These are phyloP conservation scores for Penicillium freii DNA, from an alignment of 2,329 filamentous ascomycete species.

Conservation along the genomic window DNA sequence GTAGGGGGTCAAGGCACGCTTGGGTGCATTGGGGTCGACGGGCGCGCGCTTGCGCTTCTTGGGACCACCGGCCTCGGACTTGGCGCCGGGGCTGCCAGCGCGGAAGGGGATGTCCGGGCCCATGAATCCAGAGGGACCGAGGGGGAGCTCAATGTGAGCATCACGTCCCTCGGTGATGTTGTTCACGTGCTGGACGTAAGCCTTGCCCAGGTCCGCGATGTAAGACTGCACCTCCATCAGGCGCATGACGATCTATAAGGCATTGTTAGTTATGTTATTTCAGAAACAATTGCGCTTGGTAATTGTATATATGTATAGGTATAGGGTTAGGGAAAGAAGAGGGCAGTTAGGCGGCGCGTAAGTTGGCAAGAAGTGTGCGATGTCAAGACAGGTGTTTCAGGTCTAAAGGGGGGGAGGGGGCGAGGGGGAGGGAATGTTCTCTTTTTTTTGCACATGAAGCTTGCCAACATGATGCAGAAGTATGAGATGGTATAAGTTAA, in stretches of 20 bases:
- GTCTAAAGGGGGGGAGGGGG: background rate
- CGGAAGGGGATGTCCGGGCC: constrained; percentile 42
- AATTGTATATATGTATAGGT: background rate
- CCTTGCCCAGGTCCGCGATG: constrained; percentile 74
- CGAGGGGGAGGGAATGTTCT: background rate
- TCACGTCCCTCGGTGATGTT: constrained; percentile 67
- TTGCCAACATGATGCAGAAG: background rate
- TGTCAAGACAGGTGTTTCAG: background rate
- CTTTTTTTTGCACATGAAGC: background rate
- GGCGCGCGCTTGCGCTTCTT: constrained; percentile 87
- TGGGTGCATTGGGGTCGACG: constrained; percentile 89
- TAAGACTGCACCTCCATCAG: constrained; percentile 76
- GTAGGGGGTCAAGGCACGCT: constrained; percentile 89
- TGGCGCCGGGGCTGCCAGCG: constrained; percentile 37
- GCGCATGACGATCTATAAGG: constrained; percentile 66
- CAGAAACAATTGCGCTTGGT: constrained; percentile 3
- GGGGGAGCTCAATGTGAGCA: constrained; percentile 54
- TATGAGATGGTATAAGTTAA: background rate
- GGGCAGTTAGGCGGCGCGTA: background rate
- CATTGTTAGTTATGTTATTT: constrained; percentile 26
- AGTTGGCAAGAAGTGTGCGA: background rate
- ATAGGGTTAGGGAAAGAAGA: background rate
- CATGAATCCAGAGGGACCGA: constrained; percentile 39
- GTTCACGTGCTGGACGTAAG: constrained; percentile 86
- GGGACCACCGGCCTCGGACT: constrained; percentile 61